Percentiles rank a stretch among this genome's conserved stretches.
These are phyloP conservation scores for Rubus idaeus DNA, from an alignment of 306 rosid species.

Conservation along the genomic window DNA sequence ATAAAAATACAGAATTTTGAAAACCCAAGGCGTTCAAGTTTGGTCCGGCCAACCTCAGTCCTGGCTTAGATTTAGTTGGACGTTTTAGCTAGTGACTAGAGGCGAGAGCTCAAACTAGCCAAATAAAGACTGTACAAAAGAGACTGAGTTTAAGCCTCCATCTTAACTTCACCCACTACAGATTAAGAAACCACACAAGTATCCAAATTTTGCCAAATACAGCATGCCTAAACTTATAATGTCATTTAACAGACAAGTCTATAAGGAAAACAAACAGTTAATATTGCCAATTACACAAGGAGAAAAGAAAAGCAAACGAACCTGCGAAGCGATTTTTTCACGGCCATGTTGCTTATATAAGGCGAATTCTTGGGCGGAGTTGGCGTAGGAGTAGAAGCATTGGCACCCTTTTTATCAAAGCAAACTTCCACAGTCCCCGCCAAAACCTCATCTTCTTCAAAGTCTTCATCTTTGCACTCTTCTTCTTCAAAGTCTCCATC, in stretches of 20 bases:
- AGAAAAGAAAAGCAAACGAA: conserved; percentile 22
- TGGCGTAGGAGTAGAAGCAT: conserved; percentile 72
- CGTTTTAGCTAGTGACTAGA: background rate
- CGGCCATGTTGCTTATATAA: conserved; percentile 76
- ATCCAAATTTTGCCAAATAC: background rate
- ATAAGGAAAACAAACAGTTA: background rate
- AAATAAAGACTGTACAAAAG: background rate
- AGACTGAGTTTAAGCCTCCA: background rate
- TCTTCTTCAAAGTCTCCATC: background rate
- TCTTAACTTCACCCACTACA: conserved; percentile 4
- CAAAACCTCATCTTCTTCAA: conserved; percentile 31
- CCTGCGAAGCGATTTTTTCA: conserved; percentile 64
- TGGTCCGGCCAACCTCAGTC: background rate
- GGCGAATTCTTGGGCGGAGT: conserved; percentile 74
- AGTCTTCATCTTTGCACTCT: conserved; percentile 6
- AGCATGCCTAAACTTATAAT: background rate
- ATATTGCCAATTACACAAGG: background rate
- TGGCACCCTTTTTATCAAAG: conserved; percentile 67
- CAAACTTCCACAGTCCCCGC: conserved; percentile 94
- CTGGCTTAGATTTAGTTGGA: background rate
- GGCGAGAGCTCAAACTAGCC: background rate
- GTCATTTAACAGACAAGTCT: background rate
- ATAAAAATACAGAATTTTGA: background rate
- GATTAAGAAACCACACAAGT: background rate
- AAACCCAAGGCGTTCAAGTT: background rate